phyloP scores from a whole-genome alignment of 108 stramenopile species.

The Fistulifera solaris region DNA sequence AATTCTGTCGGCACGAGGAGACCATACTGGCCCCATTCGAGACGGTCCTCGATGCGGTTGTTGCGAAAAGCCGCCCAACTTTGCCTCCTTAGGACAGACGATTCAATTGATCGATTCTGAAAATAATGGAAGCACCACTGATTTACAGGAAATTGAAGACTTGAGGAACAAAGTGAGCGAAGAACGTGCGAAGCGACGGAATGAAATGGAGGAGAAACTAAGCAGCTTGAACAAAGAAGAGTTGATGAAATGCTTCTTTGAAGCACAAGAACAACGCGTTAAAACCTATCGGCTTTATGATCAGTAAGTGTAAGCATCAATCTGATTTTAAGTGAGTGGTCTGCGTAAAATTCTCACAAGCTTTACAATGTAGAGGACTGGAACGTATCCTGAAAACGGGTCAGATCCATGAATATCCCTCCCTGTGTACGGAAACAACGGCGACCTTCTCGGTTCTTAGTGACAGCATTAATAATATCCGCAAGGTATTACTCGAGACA shows the following conservation, averaged over 20 bases:
- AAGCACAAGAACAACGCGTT: slow-evolving; percentile 61
- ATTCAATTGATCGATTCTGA: slow-evolving; percentile 39
- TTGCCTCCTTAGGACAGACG: slow-evolving; percentile 55
- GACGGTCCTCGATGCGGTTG: slow-evolving; percentile 11
- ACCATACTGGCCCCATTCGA: neutral
- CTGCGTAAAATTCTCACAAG: neutral
- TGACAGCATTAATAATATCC: slow-evolving; percentile 54
- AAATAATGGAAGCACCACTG: slow-evolving; percentile 8
- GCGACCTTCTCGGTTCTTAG: slow-evolving; percentile 71
- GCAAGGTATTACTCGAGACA: slow-evolving; percentile 7
- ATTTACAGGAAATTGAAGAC: slow-evolving; percentile 2
- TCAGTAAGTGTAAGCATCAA: slow-evolving; percentile 28
- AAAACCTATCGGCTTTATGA: slow-evolving; percentile 50
- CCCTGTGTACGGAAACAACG: slow-evolving; percentile 50
- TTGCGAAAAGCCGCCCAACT: slow-evolving; percentile 2
- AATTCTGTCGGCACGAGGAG: slow-evolving; percentile 54
- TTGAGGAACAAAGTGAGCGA: slow-evolving; percentile 13
- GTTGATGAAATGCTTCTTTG: slow-evolving; percentile 38
- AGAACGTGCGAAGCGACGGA: slow-evolving; percentile 21
- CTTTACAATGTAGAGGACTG: slow-evolving; percentile 30
- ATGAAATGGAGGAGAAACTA: slow-evolving; percentile 28
- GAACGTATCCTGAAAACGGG: slow-evolving; percentile 41
- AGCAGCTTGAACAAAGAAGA: slow-evolving; percentile 32
- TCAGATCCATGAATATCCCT: slow-evolving; percentile 58
- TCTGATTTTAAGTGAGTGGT: neutral